These are phyloP conservation scores for Trapa incisa DNA, from an alignment of 345 rosid species.

Conservation along the genomic window DNA sequence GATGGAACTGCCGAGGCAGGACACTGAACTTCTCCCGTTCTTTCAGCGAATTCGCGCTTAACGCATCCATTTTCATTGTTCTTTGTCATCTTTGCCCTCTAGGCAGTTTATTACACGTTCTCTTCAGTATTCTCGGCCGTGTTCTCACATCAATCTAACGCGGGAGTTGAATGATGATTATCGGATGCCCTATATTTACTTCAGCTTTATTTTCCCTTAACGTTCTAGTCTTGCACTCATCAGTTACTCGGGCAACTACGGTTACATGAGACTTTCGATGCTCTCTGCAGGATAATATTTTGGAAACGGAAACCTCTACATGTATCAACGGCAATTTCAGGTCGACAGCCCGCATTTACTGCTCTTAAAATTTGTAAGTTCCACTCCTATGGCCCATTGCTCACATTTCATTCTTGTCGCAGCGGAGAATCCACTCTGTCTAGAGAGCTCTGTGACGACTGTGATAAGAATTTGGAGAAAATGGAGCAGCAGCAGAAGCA, in stretches of 20 bases:
- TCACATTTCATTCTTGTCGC: not conserved
- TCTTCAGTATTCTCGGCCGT: not conserved
- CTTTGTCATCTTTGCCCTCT: not conserved
- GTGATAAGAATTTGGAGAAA: constrained; percentile 7
- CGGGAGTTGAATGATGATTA: not conserved
- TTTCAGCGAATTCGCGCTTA: not conserved
- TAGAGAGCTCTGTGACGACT: constrained; percentile 11
- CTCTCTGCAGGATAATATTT: constrained; percentile 25
- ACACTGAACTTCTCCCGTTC: not conserved
- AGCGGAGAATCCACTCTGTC: constrained; percentile 24
- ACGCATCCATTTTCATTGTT: not conserved
- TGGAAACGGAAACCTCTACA: constrained; percentile 26
- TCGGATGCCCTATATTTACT: constrained; percentile 1
- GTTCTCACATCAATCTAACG: not conserved
- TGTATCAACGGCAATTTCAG: constrained; percentile 22
- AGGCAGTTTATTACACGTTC: not conserved
- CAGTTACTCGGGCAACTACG: not conserved
- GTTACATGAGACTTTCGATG: constrained; percentile 1
- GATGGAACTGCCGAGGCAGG: not conserved
- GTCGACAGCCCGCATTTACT: constrained; percentile 6
- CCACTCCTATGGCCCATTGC: not conserved
- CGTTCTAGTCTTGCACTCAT: not conserved
- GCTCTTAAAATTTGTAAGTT: constrained; percentile 1
- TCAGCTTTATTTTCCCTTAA: not conserved
- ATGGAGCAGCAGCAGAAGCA: constrained; percentile 16